These are phyloP conservation scores for Penicillium griseofulvum DNA, from an alignment of 2,329 filamentous ascomycete species.

Conservation along the genomic window DNA sequence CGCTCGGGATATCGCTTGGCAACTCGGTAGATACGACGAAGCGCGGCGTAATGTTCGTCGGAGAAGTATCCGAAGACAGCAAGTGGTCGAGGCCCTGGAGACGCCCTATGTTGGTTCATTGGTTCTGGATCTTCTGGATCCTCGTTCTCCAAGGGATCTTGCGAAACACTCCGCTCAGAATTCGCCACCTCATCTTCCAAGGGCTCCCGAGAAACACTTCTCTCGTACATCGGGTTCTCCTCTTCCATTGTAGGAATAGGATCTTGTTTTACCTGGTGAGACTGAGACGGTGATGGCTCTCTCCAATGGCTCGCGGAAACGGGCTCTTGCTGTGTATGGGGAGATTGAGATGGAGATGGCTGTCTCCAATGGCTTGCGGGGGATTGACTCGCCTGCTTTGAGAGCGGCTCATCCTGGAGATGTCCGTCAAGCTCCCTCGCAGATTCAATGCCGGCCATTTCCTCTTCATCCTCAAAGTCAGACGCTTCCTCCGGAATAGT, in stretches of 20 bases:
- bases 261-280: slow-evolving; percentile 4
- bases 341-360: slow-evolving; percentile 5
- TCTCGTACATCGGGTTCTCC: slow-evolving; percentile 6
- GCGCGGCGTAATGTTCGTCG: slow-evolving; percentile 40
- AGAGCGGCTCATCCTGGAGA: slow-evolving; percentile 17
- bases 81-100: slow-evolving; percentile 24
- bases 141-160: not conserved
- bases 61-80: slow-evolving; percentile 43
- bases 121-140: slow-evolving; percentile 7
- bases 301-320: slow-evolving; percentile 7
- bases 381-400: slow-evolving; percentile 11
- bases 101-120: slow-evolving; percentile 9
- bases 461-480: slow-evolving; percentile 19
- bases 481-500: slow-evolving; percentile 9
- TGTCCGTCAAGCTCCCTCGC: slow-evolving; percentile 13
- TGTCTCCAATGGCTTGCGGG: slow-evolving; percentile 12
- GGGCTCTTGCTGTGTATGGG: slow-evolving; percentile 3
- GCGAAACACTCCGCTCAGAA: slow-evolving; percentile 4
- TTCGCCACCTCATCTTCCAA: not conserved
- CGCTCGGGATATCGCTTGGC: slow-evolving; percentile 39
- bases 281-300: slow-evolving; percentile 7
- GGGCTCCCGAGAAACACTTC: not conserved
- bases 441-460: slow-evolving; percentile 12
- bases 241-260: slow-evolving; percentile 10
- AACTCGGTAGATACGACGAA: slow-evolving; percentile 40